Percentiles rank a stretch among this genome's conserved stretches.
phyloP scores from a whole-genome alignment of 305 asterid species.

The Rubia peregrina region DNA sequence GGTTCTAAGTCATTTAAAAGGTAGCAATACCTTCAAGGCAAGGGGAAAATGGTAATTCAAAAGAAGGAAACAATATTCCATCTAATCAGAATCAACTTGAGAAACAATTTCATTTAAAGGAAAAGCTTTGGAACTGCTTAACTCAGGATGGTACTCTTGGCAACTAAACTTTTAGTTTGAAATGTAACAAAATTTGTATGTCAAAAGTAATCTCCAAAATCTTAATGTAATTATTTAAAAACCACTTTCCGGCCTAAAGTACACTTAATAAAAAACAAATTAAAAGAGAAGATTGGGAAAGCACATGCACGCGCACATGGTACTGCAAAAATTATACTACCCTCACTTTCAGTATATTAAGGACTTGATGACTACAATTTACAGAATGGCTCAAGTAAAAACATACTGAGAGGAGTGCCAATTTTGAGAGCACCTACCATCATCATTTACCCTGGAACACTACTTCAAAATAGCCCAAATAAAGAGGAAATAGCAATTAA shows the following conservation, averaged over 20 bases:
- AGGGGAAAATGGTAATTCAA: conserved; percentile 5
- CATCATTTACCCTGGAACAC: not conserved
- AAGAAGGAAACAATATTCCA: not conserved
- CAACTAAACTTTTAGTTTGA: not conserved
- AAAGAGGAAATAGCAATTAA: not conserved
- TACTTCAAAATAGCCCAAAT: not conserved
- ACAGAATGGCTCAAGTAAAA: conserved; percentile 1
- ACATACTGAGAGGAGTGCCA: not conserved
- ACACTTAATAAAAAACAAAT: not conserved
- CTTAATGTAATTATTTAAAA: not conserved
- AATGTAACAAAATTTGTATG: not conserved
- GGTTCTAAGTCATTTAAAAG: conserved; percentile 85
- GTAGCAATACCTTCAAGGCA: conserved; percentile 73
- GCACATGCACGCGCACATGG: not conserved
- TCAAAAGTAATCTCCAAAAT: not conserved
- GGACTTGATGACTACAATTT: not conserved
- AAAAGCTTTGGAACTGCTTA: not conserved
- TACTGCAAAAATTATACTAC: no score
- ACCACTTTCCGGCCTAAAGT: not conserved
- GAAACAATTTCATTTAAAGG: not conserved
- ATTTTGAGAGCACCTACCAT: not conserved
- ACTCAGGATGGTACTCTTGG: not conserved
- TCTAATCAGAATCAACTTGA: not conserved
- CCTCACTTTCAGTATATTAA: not conserved
- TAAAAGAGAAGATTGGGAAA: not conserved